A percentile compares a stretch with the other conserved stretches of the same genome.
phyloP scores from a whole-genome alignment of 2,329 filamentous ascomycete species.

The Neopestalotiopsis clavispora region DNA sequence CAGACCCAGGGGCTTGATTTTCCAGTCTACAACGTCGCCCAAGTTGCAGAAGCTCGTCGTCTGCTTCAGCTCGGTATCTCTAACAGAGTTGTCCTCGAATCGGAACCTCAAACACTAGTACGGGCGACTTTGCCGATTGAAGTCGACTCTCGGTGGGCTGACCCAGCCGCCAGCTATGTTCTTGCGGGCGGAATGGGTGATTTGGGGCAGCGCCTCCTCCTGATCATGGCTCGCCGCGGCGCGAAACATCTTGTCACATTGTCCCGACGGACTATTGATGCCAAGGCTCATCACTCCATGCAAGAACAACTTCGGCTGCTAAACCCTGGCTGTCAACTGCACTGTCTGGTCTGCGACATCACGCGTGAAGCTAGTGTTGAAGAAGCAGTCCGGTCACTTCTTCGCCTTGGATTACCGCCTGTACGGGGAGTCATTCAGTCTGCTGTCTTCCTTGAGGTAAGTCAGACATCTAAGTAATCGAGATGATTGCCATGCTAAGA shows the following conservation, averaged over 20 bases:
- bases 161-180: too few species aligned
- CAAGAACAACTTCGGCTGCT: constrained; percentile 15
- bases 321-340: constrained; percentile 17
- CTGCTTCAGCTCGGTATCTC: too few species aligned
- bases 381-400: constrained; percentile 5
- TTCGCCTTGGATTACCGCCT: constrained; percentile 17
- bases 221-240: constrained; percentile 9
- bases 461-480: background rate
- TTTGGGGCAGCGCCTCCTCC: too few species aligned
- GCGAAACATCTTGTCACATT: constrained; percentile 24
- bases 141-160: too few species aligned
- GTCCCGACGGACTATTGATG: constrained; percentile 19
- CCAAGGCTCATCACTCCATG: constrained; percentile 12
- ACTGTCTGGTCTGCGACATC: constrained; percentile 19
- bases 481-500: background rate
- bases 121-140: too few species aligned
- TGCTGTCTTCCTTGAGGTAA: constrained; percentile 21
- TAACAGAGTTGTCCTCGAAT: too few species aligned
- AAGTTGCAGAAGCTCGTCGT: too few species aligned
- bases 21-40: too few species aligned
- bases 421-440: constrained; percentile 23
- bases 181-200: too few species aligned
- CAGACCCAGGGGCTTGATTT: too few species aligned
- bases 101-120: too few species aligned
- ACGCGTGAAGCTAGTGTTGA: constrained; percentile 16